Percentiles rank a stretch among this genome's conserved stretches.
These are phyloP conservation scores for Talaromyces marneffei DNA, from an alignment of 2,329 filamentous ascomycete species.

Conservation along the genomic window DNA sequence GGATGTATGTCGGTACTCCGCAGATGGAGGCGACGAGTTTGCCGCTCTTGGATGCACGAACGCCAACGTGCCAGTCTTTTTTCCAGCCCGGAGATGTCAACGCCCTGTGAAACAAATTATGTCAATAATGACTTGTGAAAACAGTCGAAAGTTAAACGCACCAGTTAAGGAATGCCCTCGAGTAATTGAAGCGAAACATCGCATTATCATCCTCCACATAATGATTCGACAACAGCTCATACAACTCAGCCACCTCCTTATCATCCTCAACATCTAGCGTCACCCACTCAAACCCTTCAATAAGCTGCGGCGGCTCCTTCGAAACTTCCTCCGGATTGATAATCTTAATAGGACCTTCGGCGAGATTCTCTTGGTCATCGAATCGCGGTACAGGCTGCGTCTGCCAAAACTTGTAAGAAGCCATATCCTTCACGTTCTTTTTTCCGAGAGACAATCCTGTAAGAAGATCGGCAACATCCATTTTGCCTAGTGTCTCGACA, in stretches of 20 bases:
- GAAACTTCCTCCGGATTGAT: conserved; percentile 73
- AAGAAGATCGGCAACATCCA: conserved; percentile 45
- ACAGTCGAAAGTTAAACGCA: conserved; percentile 31
- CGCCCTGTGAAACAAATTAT: conserved; percentile 53
- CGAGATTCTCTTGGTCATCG: conserved; percentile 51
- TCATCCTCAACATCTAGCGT: conserved; percentile 78
- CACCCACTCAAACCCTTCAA: conserved; percentile 89
- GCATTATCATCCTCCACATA: conserved; percentile 97
- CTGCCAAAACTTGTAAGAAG: conserved; percentile 96
- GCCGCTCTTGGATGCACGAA: conserved; percentile 73
- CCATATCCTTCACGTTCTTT: conserved; percentile 95
- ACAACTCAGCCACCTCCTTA: conserved; percentile 77
- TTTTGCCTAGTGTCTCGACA: conserved; percentile 45
- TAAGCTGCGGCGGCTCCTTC: conserved; percentile 66
- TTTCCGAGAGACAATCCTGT: conserved; percentile 61
- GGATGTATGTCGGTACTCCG: conserved; percentile 77
- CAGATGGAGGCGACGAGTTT: conserved; percentile 96
- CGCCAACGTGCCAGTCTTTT: conserved; percentile 90
- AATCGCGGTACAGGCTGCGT: conserved; percentile 93
- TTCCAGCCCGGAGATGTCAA: conserved; percentile 92
- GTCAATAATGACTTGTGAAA: background rate
- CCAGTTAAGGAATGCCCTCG: conserved; percentile 82
- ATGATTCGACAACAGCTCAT: conserved; percentile 83
- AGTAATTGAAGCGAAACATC: conserved; percentile 98
- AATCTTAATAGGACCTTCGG: conserved; percentile 78